Conservation (phyloP, 1,284 basidiomycete genomes). For the Rhodotorula sp. region DNA sequence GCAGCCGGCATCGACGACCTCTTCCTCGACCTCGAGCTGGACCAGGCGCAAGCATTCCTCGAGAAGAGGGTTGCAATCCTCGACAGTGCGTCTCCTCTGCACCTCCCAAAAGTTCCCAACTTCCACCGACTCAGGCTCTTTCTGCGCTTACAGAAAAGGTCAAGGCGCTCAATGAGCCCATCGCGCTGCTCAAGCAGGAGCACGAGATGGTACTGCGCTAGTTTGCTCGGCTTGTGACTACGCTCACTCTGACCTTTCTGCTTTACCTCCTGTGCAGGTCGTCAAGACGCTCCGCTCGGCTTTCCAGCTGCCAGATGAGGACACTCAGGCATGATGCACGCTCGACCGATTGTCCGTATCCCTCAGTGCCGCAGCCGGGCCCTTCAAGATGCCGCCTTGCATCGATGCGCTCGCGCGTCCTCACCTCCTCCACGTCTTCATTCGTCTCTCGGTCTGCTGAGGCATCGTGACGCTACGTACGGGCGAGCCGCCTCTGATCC, state of each 20-base stretch:
- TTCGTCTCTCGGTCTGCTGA: no score
- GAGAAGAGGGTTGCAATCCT: constrained; percentile 11
- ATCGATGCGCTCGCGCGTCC: no score
- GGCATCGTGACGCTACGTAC: no score
- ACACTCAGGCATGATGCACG: not conserved
- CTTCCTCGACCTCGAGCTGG: constrained; percentile 24
- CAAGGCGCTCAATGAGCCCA: not conserved
- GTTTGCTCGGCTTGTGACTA: no score
- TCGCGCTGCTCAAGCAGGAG: constrained; percentile 16
- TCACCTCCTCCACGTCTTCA: no score
- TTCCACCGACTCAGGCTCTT: not conserved
- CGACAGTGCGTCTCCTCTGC: constrained; percentile 4
- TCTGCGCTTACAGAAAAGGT: not conserved
- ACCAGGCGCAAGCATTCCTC: constrained; percentile 17
- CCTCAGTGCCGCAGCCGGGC: no score
- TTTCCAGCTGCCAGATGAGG: constrained; percentile 9
- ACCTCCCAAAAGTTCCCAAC: no score
- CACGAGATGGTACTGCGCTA: constrained; percentile 23
- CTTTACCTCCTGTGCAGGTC: not conserved
- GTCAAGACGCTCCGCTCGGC: constrained; percentile 19
- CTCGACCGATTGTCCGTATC: no score
- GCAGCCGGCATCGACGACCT: constrained; percentile 22
- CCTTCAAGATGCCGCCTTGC: no score
- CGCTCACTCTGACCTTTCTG: not conserved
- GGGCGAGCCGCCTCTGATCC: no score